These are phyloP conservation scores for Psophocarpus tetragonolobus DNA, from an alignment of 306 rosid genomes.

Conservation along the genomic window DNA sequence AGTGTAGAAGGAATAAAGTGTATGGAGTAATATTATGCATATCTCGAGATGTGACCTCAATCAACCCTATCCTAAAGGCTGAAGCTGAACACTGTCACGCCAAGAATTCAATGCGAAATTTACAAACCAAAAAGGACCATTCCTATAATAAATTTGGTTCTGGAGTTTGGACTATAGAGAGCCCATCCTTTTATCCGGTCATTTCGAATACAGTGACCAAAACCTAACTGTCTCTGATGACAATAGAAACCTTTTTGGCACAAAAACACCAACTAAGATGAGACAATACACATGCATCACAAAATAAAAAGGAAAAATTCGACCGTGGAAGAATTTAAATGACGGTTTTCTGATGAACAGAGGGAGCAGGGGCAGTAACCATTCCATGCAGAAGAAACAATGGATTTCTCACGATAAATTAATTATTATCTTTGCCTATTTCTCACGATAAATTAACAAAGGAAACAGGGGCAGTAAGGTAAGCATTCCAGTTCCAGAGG, in stretches of 20 bases:
- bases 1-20: too few relatives aligned
- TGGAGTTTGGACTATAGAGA: background rate
- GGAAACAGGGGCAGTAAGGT: too few relatives aligned
- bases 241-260: conserved; percentile 4
- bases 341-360: conserved; percentile 40
- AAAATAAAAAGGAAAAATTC: background rate
- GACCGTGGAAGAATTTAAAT: background rate
- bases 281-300: background rate
- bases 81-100: too few relatives aligned
- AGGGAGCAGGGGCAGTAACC: background rate
- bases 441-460: conserved; percentile 49
- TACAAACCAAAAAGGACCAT: background rate
- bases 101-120: background rate
- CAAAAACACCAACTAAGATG: background rate
- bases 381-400: background rate
- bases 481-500: too few relatives aligned
- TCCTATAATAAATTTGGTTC: background rate
- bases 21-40: too few relatives aligned
- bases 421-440: too few relatives aligned
- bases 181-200: conserved; percentile 29
- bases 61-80: too few relatives aligned
- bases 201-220: background rate
- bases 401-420: conserved; percentile 48
- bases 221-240: background rate
- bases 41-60: too few relatives aligned